These are phyloP conservation scores for Cubamyces sp. DNA, from an alignment of 768 basidiomycete genomes.

Conservation along the genomic window DNA sequence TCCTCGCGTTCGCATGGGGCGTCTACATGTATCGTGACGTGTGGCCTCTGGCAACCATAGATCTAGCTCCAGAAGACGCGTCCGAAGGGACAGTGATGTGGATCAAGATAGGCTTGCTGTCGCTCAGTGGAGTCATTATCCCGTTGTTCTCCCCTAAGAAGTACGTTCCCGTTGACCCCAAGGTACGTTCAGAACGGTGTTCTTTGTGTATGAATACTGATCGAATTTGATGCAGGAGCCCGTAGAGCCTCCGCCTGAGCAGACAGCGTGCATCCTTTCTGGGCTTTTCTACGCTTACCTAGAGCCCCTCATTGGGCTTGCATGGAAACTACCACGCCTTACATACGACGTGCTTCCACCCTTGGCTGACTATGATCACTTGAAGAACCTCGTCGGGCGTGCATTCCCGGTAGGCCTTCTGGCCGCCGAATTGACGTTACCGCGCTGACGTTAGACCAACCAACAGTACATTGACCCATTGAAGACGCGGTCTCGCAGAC, in stretches of 20 bases:
- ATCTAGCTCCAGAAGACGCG: constrained; percentile 39
- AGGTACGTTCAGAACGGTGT: constrained; percentile 21
- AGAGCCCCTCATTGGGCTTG: constrained; percentile 37
- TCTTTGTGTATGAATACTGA: not conserved
- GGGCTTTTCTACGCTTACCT: constrained; percentile 40
- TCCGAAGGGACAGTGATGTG: constrained; percentile 41
- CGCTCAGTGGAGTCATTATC: constrained; percentile 39
- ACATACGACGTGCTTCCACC: constrained; percentile 38
- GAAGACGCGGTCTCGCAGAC: constrained; percentile 34
- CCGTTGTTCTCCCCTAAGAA: constrained; percentile 44
- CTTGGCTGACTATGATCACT: constrained; percentile 34
- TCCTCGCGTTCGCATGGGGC: constrained; percentile 38
- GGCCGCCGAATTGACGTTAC: too few species aligned
- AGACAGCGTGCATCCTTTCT: constrained; percentile 46
- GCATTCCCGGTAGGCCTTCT: constrained; percentile 1
- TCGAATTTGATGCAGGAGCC: not conserved
- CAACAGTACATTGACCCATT: constrained; percentile 42
- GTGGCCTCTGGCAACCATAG: constrained; percentile 44
- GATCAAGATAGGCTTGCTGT: constrained; percentile 40
- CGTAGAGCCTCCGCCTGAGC: constrained; percentile 43
- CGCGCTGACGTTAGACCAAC: not conserved
- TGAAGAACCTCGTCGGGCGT: constrained; percentile 28
- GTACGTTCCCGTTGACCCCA: constrained; percentile 45
- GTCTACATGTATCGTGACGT: constrained; percentile 44
- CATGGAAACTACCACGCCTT: constrained; percentile 35